phyloP scores from a whole-genome alignment of 805 yeast genomes.

The Deakozyma indianensis region DNA sequence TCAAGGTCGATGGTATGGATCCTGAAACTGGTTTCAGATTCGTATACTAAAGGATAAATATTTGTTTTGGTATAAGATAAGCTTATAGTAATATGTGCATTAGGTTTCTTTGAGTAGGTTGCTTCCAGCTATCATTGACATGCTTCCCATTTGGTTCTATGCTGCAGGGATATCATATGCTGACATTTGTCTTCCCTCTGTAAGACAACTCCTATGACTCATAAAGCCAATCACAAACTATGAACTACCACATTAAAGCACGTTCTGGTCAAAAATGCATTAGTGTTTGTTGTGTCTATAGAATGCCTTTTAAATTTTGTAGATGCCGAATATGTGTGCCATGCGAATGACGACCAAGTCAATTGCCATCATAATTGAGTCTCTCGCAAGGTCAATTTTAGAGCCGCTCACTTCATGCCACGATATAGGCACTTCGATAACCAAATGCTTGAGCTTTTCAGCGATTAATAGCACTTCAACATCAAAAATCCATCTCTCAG shows the following conservation, averaged over 20 bases:
- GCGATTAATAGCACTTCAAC: constrained; percentile 83
- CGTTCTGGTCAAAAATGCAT: no score
- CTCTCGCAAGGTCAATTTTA: constrained; percentile 83
- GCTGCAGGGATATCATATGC: no score
- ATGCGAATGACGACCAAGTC: constrained; percentile 82
- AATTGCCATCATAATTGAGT: constrained; percentile 83
- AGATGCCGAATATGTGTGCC: constrained; percentile 78
- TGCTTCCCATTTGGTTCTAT: no score
- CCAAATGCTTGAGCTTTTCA: constrained; percentile 47
- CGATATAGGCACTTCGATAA: constrained; percentile 70
- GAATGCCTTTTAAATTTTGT: constrained; percentile 18
- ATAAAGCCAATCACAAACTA: no score
- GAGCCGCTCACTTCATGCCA: constrained; percentile 98
- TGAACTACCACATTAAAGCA: no score
- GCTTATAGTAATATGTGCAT: no score
- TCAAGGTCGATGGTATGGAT: constrained; percentile 15
- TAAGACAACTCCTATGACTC: no score
- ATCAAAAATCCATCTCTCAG: constrained; percentile 97
- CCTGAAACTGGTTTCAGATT: constrained; percentile 17
- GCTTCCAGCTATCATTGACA: no score
- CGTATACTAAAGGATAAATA: constrained; percentile 5
- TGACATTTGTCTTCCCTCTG: no score
- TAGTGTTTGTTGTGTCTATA: no score
- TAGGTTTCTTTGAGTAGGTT: no score
- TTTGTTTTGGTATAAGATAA: no score